Evolutionary conservation across 148 eudicot species (phyloP), one percentile per base, ranked within the genome.

Genomic region (Chenopodium formosanum): DNA sequence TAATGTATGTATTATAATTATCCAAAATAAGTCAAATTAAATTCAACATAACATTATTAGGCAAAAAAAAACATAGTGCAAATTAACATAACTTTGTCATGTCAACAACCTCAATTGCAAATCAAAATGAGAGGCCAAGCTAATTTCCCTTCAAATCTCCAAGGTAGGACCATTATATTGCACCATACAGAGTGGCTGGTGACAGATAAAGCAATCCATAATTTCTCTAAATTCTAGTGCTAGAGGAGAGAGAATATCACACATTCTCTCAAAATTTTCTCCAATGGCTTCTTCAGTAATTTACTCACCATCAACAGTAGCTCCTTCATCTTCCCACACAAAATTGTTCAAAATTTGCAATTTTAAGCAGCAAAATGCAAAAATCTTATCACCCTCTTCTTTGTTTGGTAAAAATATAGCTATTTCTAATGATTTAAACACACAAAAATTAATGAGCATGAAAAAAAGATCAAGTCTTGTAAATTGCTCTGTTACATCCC

Each of bases 241-340:
- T 2, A 14, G 5, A 58, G 63, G 63, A 58, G 63, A 19, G 63
- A 58, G 63, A 58, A 58, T 4, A 72, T 34, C 27, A 53, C 0
- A 52, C 27, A 70, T 53, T 22, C 68, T 50, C 67, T 82, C 53
- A 48, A 4, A 40, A 0, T 7, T 48, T 22, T 71, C 22, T 72
- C 17, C 20, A 79, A 89, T 89, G 91, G 87, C 91, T 44, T 81
- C 86, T n/a, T 84, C 85, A 9, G 46, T 87, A 48, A 79, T 83
- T 62, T 82, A 81, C 79, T 79, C 86, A 19, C 72, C 89, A 56
- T 78, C 83, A 46, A 17, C 80, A 44, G 77, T 78, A 50, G 69
- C 84, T 7, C 63, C 84, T 60, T 78, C 85, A 70, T 58, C 80
- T 31, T 50, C 83, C 7, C 81, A 78, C 69, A 1, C 65, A 47